Percentiles rank a stretch among this genome's conserved stretches.
Evolutionary conservation across 768 basidiomycete genomes (phyloP).

Genomic region (Suillus ampliporus): DNA sequence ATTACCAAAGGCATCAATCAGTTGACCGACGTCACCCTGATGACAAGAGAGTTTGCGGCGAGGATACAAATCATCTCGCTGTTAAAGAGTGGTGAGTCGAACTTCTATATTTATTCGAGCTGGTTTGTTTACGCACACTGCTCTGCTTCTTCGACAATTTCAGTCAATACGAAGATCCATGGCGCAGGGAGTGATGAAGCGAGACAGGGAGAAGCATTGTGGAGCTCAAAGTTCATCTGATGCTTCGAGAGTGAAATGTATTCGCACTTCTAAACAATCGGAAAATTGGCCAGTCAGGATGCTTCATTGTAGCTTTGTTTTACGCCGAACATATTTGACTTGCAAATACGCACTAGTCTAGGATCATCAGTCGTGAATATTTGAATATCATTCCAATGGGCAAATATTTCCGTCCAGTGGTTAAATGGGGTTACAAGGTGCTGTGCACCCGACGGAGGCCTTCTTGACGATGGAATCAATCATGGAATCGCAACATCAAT

Average conservation of each 20-base stretch:
- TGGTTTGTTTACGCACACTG: conserved; percentile 1
- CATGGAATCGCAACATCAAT: neutral
- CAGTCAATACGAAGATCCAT: conserved; percentile 55
- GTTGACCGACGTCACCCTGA: conserved; percentile 51
- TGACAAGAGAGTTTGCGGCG: conserved; percentile 59
- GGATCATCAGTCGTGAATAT: too few relatives aligned
- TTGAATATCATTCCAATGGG: too few relatives aligned
- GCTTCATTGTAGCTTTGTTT: neutral
- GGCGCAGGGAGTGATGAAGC: conserved; percentile 54
- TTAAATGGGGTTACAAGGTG: conserved; percentile 4
- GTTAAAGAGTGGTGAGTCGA: conserved; percentile 52
- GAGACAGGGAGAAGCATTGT: conserved; percentile 54
- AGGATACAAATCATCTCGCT: conserved; percentile 60
- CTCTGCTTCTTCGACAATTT: neutral
- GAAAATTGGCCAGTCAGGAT: too few relatives aligned
- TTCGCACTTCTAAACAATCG: neutral
- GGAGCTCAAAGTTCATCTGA: conserved; percentile 59
- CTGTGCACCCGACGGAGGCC: neutral
- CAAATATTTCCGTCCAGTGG: neutral
- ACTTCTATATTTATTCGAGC: conserved; percentile 7
- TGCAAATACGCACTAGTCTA: neutral
- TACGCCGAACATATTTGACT: neutral
- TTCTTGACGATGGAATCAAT: neutral
- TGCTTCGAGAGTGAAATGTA: neutral
- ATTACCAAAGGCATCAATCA: conserved; percentile 58